Base-by-base conservation (phyloP, 805 yeast species). In the Lachancea lanzarotensis region DNA sequence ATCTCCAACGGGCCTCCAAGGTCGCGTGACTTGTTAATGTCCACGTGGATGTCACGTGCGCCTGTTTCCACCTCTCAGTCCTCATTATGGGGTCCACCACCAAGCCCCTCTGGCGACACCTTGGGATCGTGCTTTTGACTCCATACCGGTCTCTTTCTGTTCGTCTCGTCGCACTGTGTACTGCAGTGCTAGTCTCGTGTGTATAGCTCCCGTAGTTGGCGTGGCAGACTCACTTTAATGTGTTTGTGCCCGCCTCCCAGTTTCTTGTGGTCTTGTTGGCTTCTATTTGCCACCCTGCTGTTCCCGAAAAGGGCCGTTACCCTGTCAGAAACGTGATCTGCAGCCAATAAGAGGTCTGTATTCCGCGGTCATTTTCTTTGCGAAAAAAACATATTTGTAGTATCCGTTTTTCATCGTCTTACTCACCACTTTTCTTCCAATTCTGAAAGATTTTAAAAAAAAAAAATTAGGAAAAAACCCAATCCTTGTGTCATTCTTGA, bases 391-490 rank as follows among this genome's bases (percentile, higher is more conserved):
- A 47, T 47, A 49, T 47, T 40, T 31, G 37, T 35, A n/a, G 35
- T 13, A 34, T 37, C 43, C 45, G 52, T 49, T 52, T 54, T 52
- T 53, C 50, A 49, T 52, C 52, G 44, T 45, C 52, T 48, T 44
- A 54, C 45, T 45, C 47, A 55, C 53, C 61, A 56, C 61, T 54
- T 55, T 55, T 48, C 43, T 38, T 26, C 18, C 18, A 17, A n/a
- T 17, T 27, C n/a, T 25, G n/a, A 22, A 6, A 6, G 8, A 6
- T 22, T 22, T 22, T 22, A 22, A 22, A 22, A 22, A 22, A 22
- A 22, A 22, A 22, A 22, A 8, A 8, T 22, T 22, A 4, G 8
- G 25, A 22, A 8, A 22, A 4, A 22, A 22, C 4, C 32, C 26
- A 10, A 17, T 19, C 33, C n/a, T 41, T 34, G 25, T 42, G 25